Conservation (phyloP, 2,329 filamentous ascomycete species). For the Alternaria sp. region DNA sequence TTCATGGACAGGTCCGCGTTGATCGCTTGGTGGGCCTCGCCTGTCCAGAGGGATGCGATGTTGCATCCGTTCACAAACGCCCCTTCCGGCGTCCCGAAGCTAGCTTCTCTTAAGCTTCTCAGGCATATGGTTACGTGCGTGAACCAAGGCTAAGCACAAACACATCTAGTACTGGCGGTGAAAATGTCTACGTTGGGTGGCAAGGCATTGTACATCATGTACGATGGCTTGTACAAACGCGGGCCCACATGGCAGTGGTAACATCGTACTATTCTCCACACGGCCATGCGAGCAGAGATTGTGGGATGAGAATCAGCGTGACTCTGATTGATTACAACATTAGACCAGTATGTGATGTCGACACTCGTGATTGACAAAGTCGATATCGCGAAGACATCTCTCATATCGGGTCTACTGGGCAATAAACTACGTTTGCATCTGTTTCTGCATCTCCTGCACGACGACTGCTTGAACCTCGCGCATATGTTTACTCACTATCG, state of each 20-base stretch:
- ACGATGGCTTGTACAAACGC: neutral
- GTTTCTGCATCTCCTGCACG: neutral
- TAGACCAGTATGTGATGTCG: neutral
- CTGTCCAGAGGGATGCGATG: neutral
- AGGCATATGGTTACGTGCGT: neutral
- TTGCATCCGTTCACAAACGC: neutral
- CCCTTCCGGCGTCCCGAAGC: neutral
- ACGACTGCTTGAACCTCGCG: neutral
- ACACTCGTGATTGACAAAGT: neutral
- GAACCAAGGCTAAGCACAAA: neutral
- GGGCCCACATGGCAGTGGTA: neutral
- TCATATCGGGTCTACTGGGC: neutral
- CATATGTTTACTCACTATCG: conserved; percentile 16
- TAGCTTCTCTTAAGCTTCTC: neutral
- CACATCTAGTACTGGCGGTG: neutral
- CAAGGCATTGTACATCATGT: neutral
- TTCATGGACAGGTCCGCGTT: neutral
- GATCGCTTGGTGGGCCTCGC: neutral
- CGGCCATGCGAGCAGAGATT: neutral
- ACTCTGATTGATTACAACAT: neutral
- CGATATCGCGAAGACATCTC: neutral
- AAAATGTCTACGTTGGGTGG: neutral
- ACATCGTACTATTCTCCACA: neutral
- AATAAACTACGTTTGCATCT: neutral
- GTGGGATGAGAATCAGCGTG: neutral